Evolutionary conservation across 768 basidiomycete genomes (phyloP).

Genomic region (Rhodotorula taiwanensis): DNA sequence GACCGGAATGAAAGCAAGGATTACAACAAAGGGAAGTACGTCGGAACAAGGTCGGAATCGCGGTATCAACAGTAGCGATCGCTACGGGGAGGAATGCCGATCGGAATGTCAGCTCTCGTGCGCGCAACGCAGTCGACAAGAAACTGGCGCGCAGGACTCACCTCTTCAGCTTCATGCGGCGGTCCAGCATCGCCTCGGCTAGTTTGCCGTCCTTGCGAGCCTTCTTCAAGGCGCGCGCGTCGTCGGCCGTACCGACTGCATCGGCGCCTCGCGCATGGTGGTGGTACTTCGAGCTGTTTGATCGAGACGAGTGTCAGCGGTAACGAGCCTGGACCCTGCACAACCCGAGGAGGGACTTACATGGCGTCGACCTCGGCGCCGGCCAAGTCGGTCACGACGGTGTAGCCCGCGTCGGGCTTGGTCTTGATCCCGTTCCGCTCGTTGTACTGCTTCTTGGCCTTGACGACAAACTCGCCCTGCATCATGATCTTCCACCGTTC

Average conservation of each 20-base stretch:
- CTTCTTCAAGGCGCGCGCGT: slow-evolving; percentile 72
- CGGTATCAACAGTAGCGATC: slow-evolving; percentile 20
- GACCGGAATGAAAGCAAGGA: background rate
- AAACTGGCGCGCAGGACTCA: background rate
- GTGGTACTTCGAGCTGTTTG: slow-evolving; percentile 60
- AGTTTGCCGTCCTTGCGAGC: slow-evolving; percentile 47
- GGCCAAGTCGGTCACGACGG: slow-evolving; percentile 71
- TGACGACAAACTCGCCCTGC: slow-evolving; percentile 79
- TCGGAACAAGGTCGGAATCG: background rate
- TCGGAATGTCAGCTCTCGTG: background rate
- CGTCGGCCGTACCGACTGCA: slow-evolving; percentile 60
- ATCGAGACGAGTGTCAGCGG: background rate
- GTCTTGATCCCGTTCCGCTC: slow-evolving; percentile 59
- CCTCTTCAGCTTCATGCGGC: slow-evolving; percentile 67
- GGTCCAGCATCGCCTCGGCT: slow-evolving; percentile 70
- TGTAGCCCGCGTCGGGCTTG: slow-evolving; percentile 46
- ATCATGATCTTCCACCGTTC: slow-evolving; percentile 86
- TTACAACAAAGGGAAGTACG: background rate
- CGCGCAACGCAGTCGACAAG: background rate
- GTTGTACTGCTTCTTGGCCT: slow-evolving; percentile 65
- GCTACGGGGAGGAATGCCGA: background rate
- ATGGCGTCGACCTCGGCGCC: slow-evolving; percentile 49
- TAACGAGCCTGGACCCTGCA: no score
- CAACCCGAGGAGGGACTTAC: slow-evolving; percentile 4
- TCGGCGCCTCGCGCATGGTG: slow-evolving; percentile 61